Conservation (phyloP, 495 filamentous ascomycete genomes). For the Penicillium diatomitis region DNA sequence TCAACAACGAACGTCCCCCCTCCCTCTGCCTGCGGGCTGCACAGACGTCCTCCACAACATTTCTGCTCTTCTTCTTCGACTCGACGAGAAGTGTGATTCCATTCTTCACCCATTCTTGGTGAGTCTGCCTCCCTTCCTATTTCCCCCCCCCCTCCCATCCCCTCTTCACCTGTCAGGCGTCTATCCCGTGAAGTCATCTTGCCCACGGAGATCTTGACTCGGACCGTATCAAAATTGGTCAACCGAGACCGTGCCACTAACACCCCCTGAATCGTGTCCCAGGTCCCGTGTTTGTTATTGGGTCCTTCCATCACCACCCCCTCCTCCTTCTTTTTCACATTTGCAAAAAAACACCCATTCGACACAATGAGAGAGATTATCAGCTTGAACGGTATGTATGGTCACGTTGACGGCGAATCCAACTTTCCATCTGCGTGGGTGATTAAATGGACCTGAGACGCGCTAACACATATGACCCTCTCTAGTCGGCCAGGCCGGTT, state of each 20-base stretch:
- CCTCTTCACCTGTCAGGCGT: not conserved
- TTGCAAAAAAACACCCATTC: conserved; percentile 22
- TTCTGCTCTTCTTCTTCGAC: conserved; percentile 18
- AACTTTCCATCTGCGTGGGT: not conserved
- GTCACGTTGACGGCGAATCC: not conserved
- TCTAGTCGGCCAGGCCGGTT: conserved; percentile 97
- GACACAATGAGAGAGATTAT: conserved; percentile 97
- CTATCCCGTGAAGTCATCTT: conserved; percentile 5
- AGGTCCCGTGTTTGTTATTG: conserved; percentile 26
- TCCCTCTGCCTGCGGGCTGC: conserved; percentile 17
- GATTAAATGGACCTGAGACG: conserved; percentile 3
- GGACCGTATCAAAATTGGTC: conserved; percentile 2
- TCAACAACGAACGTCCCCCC: conserved; percentile 29
- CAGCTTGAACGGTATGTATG: conserved; percentile 85
- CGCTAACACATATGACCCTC: conserved; percentile 13
- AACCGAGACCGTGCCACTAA: conserved; percentile 5
- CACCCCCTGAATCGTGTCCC: conserved; percentile 13
- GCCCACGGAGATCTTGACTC: conserved; percentile 6
- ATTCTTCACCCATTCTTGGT: conserved; percentile 19
- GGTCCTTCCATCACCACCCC: conserved; percentile 17
- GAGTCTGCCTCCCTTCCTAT: conserved; percentile 9
- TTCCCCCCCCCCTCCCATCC: conserved; percentile 1
- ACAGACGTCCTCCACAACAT: conserved; percentile 26
- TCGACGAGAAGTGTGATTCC: conserved; percentile 12
- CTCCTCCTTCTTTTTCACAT: conserved; percentile 25